Evolutionary conservation across 1,284 basidiomycete species (phyloP), one percentile per base, ranked within the genome.

Genomic region (Tylopilus sp.): DNA sequence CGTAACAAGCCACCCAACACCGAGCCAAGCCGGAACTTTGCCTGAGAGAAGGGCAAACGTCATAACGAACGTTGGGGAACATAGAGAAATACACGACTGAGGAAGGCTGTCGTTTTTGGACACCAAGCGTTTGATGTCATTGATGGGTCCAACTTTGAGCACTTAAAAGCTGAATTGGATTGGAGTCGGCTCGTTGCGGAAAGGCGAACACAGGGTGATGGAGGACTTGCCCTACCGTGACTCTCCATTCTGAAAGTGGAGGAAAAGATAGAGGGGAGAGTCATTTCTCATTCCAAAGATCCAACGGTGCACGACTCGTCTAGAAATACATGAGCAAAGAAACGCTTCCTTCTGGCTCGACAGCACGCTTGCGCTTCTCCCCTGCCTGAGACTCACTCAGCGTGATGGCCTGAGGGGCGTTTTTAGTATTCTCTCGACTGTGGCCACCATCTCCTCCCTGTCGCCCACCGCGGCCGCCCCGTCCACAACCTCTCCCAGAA

Each of bases 41-140:
- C 74, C 90, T 93, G 60, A 40, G 40, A 38, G 10, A 11, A 33
- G 3, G 6, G 35, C 41, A 31, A 48, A 41, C 15, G 21, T 49
- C 38, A 34, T 41, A 49, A 40, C 35, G 41, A 21, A 28, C n/a
- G 42, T 41, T 8, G n/a, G 19, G 13, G 33, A 66, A 21, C 86
- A 12, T 15, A 8, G 29, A 72, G 56, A 97, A 80, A 70, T 97
- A 97, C 4, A 91, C 78, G 30, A 78, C 59, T 5, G 94, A 91
- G 72, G 97, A 97, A 0, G 92, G 92, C 3, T 97, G 75, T 30
- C 94, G 81, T 61, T 96, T 64, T 78, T 78, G 2, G 90, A 88
- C 41, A 91, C 60, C 54, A 97, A 78, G 64, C 97, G 94, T 68
- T 93, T 94, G 58, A 92, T 51, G 68, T 97, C 94, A 64, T 91